These are phyloP conservation scores for Globisporangium cederbergense DNA, from an alignment of 352 stramenopile genomes.

Conservation along the genomic window DNA sequence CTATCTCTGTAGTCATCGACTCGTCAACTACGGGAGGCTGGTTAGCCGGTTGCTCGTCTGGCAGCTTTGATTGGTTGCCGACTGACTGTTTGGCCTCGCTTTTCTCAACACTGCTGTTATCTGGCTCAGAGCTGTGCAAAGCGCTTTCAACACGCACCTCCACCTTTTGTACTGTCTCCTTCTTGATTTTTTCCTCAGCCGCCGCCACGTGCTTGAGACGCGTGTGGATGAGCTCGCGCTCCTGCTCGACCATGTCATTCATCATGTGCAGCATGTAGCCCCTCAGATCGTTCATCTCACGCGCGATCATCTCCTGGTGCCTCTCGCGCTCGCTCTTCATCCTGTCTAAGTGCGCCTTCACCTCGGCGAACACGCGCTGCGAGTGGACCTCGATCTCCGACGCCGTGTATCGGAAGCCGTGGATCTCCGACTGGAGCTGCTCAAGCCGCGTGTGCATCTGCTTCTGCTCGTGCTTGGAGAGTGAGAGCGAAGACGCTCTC, in stretches of 20 bases:
- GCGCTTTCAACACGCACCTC: not conserved
- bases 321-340: constrained; percentile 49
- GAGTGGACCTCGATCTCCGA: constrained; percentile 54
- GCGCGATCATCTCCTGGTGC: constrained; percentile 56
- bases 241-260: constrained; percentile 51
- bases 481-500: constrained; percentile 17
- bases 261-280: constrained; percentile 45
- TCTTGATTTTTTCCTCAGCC: constrained; percentile 19
- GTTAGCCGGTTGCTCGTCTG: not conserved
- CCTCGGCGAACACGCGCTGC: constrained; percentile 47
- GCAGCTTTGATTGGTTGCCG: not conserved
- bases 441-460: constrained; percentile 47
- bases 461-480: constrained; percentile 36
- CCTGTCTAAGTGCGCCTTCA: constrained; percentile 37
- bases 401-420: constrained; percentile 39
- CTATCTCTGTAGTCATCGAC: not conserved
- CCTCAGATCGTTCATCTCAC: constrained; percentile 64
- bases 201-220: constrained; percentile 29
- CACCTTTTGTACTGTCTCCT: not conserved
- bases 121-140: not conserved
- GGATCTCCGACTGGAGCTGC: constrained; percentile 49
- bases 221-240: constrained; percentile 44
- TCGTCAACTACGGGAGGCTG: not conserved
- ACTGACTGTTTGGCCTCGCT: not conserved
- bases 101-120: not conserved